These are phyloP conservation scores for Meyerozyma guilliermondii DNA, from an alignment of 1,139 yeast genomes.

Conservation along the genomic window DNA sequence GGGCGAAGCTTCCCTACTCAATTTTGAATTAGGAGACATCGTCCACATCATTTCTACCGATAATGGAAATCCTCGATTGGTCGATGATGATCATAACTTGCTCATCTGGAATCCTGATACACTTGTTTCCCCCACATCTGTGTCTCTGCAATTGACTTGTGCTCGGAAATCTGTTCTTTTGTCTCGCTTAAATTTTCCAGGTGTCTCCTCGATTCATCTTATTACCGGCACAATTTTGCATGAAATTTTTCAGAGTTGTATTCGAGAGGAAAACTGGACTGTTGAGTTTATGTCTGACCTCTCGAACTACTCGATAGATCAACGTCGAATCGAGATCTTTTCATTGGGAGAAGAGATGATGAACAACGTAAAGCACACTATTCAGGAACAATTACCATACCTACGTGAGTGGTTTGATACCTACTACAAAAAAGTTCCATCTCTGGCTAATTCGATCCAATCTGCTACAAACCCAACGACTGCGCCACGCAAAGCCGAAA, in stretches of 20 bases:
- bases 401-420: constrained; percentile 60
- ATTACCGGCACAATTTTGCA: constrained; percentile 80
- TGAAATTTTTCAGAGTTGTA: constrained; percentile 66
- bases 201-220: constrained; percentile 53
- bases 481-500: constrained; percentile 22
- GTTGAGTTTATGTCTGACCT: constrained; percentile 38
- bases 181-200: constrained; percentile 50
- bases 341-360: constrained; percentile 51
- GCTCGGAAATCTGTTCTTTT: constrained; percentile 63
- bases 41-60: constrained; percentile 55
- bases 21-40: constrained; percentile 44
- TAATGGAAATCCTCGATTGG: constrained; percentile 28
- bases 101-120: constrained; percentile 81
- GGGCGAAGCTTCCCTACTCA: constrained; percentile 46
- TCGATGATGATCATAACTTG: constrained; percentile 58
- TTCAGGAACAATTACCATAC: constrained; percentile 46
- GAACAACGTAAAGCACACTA: constrained; percentile 41
- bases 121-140: constrained; percentile 73
- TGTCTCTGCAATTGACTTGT: constrained; percentile 74
- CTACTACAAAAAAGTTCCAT: constrained; percentile 28
- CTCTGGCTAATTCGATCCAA: constrained; percentile 25
- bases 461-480: neutral
- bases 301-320: constrained; percentile 41
- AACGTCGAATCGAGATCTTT: constrained; percentile 47
- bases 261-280: constrained; percentile 39